A percentile compares a stretch with the other conserved stretches of the same genome.
Conservation (phyloP, 495 filamentous ascomycete genomes). For the Thozetella sp. region DNA sequence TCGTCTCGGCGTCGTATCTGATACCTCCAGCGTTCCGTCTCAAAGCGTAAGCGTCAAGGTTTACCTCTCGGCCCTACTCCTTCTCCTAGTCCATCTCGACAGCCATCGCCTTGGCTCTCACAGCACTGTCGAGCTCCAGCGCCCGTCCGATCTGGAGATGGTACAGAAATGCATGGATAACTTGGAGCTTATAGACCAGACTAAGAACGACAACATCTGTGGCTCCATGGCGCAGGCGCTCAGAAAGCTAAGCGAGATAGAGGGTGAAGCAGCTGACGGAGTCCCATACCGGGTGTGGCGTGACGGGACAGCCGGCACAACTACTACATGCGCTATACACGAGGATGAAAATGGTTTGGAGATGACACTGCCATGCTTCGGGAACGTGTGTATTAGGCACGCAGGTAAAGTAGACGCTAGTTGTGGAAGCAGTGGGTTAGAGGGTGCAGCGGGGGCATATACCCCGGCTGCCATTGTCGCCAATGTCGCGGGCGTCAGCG, state of each 20-base stretch:
- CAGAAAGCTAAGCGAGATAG: not conserved
- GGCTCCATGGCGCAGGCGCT: not conserved
- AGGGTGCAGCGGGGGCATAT: too few species aligned
- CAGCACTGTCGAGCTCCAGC: conserved; percentile 23
- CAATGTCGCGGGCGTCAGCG: too few species aligned
- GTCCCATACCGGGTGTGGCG: not conserved
- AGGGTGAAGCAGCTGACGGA: not conserved
- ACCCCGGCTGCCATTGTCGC: too few species aligned
- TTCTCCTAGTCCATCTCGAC: conserved; percentile 5
- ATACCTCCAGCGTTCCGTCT: not conserved
- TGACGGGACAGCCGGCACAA: not conserved
- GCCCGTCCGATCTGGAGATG: conserved; percentile 9
- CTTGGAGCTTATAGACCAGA: conserved; percentile 6
- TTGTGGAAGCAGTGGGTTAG: too few species aligned
- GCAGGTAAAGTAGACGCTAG: not conserved
- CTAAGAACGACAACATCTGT: not conserved
- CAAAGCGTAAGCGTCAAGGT: not conserved
- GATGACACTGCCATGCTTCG: not conserved
- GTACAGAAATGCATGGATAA: conserved; percentile 10
- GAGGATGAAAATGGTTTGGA: not conserved
- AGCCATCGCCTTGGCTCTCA: conserved; percentile 13
- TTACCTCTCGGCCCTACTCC: not conserved
- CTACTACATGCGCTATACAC: not conserved
- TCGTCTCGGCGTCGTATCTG: not conserved
- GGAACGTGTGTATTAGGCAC: not conserved